Evolutionary conservation across 441 rosid species (phyloP), one percentile per base, ranked within the genome.

Genomic region (Erodium texanum): DNA sequence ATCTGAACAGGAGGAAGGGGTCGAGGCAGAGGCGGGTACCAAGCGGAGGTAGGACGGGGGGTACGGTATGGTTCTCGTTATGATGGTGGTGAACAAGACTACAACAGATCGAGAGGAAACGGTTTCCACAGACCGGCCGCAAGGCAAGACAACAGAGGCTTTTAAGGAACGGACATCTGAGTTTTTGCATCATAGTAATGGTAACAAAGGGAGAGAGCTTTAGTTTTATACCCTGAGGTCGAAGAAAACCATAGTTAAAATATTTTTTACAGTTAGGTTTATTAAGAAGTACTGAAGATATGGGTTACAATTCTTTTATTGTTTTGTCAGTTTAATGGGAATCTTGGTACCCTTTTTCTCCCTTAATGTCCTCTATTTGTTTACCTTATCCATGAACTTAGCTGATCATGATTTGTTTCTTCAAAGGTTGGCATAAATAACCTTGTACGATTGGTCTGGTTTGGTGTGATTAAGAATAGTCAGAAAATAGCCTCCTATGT

Each of bases 21-120:
- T 27, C 1, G 89, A 52, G 88, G 88, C 24, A 76, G 86, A 69
- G 84, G 86, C 22, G 75, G 78, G 79, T 81, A 81, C 76, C 82
- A 62, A 72, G 38, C 72, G 5, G 88, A 88, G 65, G 81, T 73
- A 38, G 63, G 82, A 1, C 76, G 89, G 76, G 83, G 83, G 11
- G 10, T 2, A 36, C 83, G 84, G 16, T 82, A 72, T 69, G 80
- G 82, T 0, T 65, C 77, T 45, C 73, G 67, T 38, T 68, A 74
- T 23, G 83, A 78, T 62, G 87, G 83, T 67, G 78, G 70, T 50
- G 85, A 84, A 18, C 65, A 80, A 11, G 89, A 86, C 63, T 81
- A 77, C 74, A 77, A 24, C 65, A 76, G 82, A 70, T 41, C 79
- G 0, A 81, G 89, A 80, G 91, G 86, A 48, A 86, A 85, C 24